These are phyloP conservation scores for Colletotrichum limetticola DNA, from an alignment of 2,329 filamentous ascomycete genomes.

Conservation along the genomic window DNA sequence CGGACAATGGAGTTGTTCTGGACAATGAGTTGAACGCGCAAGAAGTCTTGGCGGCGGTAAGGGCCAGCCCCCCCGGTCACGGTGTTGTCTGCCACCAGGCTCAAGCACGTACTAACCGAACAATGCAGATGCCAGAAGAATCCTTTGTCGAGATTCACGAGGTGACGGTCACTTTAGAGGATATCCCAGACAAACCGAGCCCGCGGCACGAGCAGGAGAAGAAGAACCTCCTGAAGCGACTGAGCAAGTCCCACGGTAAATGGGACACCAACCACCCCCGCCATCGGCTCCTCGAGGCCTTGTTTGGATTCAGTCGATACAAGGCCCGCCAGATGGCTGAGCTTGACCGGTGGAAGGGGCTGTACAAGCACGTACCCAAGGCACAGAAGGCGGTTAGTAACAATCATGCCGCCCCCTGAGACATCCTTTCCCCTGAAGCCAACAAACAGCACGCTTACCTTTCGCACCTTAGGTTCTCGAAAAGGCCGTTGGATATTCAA, in stretches of 20 bases:
- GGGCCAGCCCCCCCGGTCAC: too few relatives aligned
- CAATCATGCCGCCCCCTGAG: too few relatives aligned
- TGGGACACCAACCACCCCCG: constrained; percentile 51
- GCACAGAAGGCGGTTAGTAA: constrained; percentile 45
- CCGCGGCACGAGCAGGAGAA: constrained; percentile 45
- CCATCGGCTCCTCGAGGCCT: constrained; percentile 51
- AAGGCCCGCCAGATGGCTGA: constrained; percentile 48
- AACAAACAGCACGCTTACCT: background rate
- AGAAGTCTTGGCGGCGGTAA: constrained; percentile 14
- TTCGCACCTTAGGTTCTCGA: constrained; percentile 56
- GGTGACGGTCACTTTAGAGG: constrained; percentile 41
- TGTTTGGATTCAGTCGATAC: constrained; percentile 50
- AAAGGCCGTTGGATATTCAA: constrained; percentile 65
- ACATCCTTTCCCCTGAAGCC: too few relatives aligned
- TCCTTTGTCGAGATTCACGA: constrained; percentile 41
- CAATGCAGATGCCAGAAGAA: constrained; percentile 12
- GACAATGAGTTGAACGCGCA: background rate
- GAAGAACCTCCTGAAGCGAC: constrained; percentile 41
- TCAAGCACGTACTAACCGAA: too few relatives aligned
- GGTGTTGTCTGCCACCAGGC: too few relatives aligned
- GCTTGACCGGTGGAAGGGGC: constrained; percentile 45
- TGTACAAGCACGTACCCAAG: constrained; percentile 50
- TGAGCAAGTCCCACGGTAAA: constrained; percentile 43
- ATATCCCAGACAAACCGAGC: constrained; percentile 35
- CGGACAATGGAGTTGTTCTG: background rate